These are phyloP conservation scores for Ophiosphaerella korrae DNA, from an alignment of 2,329 filamentous ascomycete species.

Conservation along the genomic window DNA sequence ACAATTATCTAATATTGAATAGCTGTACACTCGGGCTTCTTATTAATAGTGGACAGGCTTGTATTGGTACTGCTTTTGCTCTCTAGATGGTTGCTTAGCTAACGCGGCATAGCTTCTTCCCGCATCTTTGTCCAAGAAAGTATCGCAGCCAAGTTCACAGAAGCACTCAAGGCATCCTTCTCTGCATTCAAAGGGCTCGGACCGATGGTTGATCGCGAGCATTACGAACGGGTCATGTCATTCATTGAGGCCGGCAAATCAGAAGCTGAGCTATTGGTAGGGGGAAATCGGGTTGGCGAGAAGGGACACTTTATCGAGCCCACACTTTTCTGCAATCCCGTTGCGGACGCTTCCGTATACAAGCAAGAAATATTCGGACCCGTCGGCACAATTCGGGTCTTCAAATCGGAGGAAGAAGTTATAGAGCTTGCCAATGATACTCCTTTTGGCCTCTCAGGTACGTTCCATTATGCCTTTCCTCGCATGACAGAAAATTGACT, in stretches of 20 bases:
- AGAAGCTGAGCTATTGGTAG: slow-evolving; percentile 39
- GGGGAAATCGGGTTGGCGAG: slow-evolving; percentile 39
- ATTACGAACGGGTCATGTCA: slow-evolving; percentile 43
- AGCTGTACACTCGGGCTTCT: too few species aligned
- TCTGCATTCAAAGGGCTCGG: slow-evolving; percentile 38
- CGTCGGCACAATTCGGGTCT: slow-evolving; percentile 41
- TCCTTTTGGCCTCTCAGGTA: slow-evolving; percentile 33
- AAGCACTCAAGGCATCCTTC: slow-evolving; percentile 43
- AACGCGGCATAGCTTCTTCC: slow-evolving; percentile 25
- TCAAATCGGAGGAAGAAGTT: slow-evolving; percentile 49
- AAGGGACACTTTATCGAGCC: slow-evolving; percentile 44
- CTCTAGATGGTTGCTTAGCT: too few species aligned
- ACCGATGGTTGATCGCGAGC: slow-evolving; percentile 40
- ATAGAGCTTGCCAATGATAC: slow-evolving; percentile 47
- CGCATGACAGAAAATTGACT: too few species aligned
- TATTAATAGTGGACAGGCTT: too few species aligned
- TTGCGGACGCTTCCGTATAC: slow-evolving; percentile 41
- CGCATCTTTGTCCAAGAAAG: slow-evolving; percentile 49
- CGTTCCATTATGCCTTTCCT: too few species aligned
- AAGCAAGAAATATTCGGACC: slow-evolving; percentile 49
- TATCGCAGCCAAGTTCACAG: slow-evolving; percentile 46
- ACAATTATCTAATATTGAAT: too few species aligned
- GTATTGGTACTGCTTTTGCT: too few species aligned
- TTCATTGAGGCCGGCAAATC: slow-evolving; percentile 43
- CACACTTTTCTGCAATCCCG: slow-evolving; percentile 44